Evolutionary conservation across 2,329 filamentous ascomycete genomes (phyloP).

Genomic region (Didymella pinodella): DNA sequence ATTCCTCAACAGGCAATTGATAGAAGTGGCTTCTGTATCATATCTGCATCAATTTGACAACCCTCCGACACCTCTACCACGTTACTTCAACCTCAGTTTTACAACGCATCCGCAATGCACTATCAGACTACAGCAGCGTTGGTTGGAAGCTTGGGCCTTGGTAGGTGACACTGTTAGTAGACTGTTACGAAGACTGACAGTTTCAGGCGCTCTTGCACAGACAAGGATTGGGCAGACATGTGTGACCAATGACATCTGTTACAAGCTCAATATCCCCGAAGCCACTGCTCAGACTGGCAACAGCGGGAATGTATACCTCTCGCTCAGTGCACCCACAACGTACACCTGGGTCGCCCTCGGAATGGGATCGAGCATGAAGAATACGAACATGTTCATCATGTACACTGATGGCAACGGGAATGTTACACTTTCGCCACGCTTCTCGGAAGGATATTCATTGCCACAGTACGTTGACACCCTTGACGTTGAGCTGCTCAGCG

Average conservation of each 20-base stretch:
- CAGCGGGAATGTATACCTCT: conserved; percentile 64
- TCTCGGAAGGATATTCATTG: conserved; percentile 57
- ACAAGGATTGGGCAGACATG: conserved; percentile 23
- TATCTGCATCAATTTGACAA: not conserved
- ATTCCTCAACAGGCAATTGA: not conserved
- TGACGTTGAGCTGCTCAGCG: conserved; percentile 63
- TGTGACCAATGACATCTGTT: conserved; percentile 55
- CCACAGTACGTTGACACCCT: conserved; percentile 57
- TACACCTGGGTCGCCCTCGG: conserved; percentile 68
- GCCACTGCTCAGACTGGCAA: conserved; percentile 54
- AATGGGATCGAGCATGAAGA: conserved; percentile 63
- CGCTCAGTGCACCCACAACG: conserved; percentile 63
- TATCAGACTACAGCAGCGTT: not conserved
- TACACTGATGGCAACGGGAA: conserved; percentile 63
- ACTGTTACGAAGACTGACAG: not conserved
- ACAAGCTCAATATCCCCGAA: conserved; percentile 63
- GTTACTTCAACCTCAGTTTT: not conserved
- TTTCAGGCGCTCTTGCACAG: conserved; percentile 10
- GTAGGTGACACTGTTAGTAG: not conserved
- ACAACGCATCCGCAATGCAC: conserved; percentile 5
- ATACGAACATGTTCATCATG: conserved; percentile 68
- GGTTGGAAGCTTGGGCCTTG: conserved; percentile 7
- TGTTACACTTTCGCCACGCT: conserved; percentile 67
- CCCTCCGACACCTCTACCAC: not conserved
- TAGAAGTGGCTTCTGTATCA: not conserved